Base-by-base conservation (phyloP, 495 filamentous ascomycete genomes). In the Neurospora sp. region DNA sequence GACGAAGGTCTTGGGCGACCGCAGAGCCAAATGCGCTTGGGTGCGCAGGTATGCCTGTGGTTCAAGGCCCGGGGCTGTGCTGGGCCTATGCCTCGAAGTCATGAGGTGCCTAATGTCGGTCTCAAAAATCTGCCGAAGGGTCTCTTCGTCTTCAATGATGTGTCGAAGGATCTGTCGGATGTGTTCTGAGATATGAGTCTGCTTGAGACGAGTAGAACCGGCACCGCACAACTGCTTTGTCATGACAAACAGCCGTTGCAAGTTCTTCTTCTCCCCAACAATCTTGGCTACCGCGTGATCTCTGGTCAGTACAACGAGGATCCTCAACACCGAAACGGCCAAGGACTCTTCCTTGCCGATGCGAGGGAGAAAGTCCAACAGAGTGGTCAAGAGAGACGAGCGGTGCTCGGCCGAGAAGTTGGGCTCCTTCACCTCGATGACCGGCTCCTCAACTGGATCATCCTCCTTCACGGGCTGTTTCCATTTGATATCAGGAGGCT, bases 241-340 rank as follows among this genome's bases (percentile, higher is more conserved):
- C 92, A 97, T 97, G 20, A 97, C 88, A 80, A 99, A 98, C 18
- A 99, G 84, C 23, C 92, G 89, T 78, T 94, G 92, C 71, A 99
- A 85, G 75, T 95, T 95, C 73, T 90, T 91, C 82, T 94, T 97
- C 77, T 98, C 92, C 12, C 91, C 92, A 44, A 99, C 86, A 39
- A 85, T 84, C 70, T 89, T 85, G 12, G 96, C 95, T 73, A 97
- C 86, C 9, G 88, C 83, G 72, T 93, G 89, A 70, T 88, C 86
- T 27, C 96, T 88, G 0, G 96, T 98, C 35, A 99, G 88, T 74
- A 97, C 93, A 40, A 96, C 94, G n/a, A 98, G 83, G 69, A 96
- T 89, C 46, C 96, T 90, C 70, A 92, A 86, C 5, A 96, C 87
- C 0, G 94, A 94, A 2, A 98, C 84, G 20, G 96, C 94, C 14